A percentile compares a stretch with the other conserved stretches of the same genome.
phyloP scores from a whole-genome alignment of 192 early-diverging fungal genomes.

The Dispira simplex region DNA sequence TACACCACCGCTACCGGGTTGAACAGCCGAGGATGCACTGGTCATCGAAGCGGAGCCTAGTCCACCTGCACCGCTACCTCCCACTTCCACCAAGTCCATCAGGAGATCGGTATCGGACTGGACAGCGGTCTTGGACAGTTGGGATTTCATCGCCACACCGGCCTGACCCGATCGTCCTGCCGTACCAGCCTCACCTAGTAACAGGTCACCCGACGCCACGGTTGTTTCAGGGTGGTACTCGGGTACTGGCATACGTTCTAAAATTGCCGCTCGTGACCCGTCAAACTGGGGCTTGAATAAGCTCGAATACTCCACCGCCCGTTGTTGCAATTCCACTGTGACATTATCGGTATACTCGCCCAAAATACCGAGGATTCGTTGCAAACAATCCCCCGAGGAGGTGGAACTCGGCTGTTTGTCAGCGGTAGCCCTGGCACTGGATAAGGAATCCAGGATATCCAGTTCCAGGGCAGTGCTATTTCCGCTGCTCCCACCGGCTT shows the following conservation, averaged over 20 bases:
- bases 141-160: slow-evolving; percentile 17
- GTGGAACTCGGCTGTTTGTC: not conserved
- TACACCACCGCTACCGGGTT: not conserved
- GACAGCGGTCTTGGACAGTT: slow-evolving; percentile 12
- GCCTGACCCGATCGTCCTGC: slow-evolving; percentile 18
- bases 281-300: slow-evolving; percentile 54
- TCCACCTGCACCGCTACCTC: not conserved
- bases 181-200: slow-evolving; percentile 11
- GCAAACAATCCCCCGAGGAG: slow-evolving; percentile 7
- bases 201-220: slow-evolving; percentile 26
- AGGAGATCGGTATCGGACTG: slow-evolving; percentile 29
- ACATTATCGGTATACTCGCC: slow-evolving; percentile 45
- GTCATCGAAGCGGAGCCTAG: slow-evolving; percentile 7
- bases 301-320: slow-evolving; percentile 80
- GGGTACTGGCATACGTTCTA: slow-evolving; percentile 89
- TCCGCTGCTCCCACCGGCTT: no score
- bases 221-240: slow-evolving; percentile 41
- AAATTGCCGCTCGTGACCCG: slow-evolving; percentile 50
- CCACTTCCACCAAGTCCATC: slow-evolving; percentile 54
- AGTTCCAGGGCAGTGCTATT: not conserved
- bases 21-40: slow-evolving; percentile 3
- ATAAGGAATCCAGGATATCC: not conserved
- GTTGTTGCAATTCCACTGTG: slow-evolving; percentile 87
- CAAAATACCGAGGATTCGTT: slow-evolving; percentile 41
- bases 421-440: not conserved